Evolutionary conservation across 1,284 basidiomycete species (phyloP), one percentile per base, ranked within the genome.

Genomic region (Cutaneotrichosporon cutaneum): DNA sequence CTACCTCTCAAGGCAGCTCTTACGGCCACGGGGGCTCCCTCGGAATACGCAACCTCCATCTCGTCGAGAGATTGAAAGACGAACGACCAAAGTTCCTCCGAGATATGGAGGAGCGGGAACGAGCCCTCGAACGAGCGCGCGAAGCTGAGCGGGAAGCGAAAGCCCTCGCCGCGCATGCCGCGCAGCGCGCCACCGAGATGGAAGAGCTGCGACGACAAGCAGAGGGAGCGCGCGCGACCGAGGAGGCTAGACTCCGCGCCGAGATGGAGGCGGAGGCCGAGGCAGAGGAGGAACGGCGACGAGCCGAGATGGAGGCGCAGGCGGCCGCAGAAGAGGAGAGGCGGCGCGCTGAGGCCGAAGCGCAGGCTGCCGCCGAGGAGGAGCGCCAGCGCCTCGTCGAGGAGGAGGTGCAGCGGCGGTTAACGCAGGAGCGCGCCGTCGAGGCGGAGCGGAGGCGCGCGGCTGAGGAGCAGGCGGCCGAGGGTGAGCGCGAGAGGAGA

Each of bases 401-500:
- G 55, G 71, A 70, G 45, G 73, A 77, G 59, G 75, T 76, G 60
- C 67, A 70, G 50, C 64, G 70, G 58, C 61, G 75, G 47, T 72
- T 77, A 68, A 72, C 74, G 61, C 60, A 63, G 30, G 72, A 73
- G 60, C 65, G 63, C 57, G 59, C 59, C 36, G 70, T 61, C n/a
- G 72, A 77, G 50, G 71, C 39, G n/a, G 39, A 42, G 39, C 18
- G 18, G 18, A 42, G 39, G 39, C 39, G 39, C 39, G 39, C 39
- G 3, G 39, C 18, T 5, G 39, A 42, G 39, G 39, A 18, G 6
- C 16, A n/a, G 39, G 39, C 39, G 16, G 39, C 39, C 7, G 39
- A 42, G 39, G 39, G n/a, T 16, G 39, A 42, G 39, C 39, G 39
- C 39, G 39, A 42, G 16, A 42, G 39, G 39, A 42, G 39, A 42